Conservation (phyloP, 2,329 filamentous ascomycete species). For the Escovopsis sp. region DNA sequence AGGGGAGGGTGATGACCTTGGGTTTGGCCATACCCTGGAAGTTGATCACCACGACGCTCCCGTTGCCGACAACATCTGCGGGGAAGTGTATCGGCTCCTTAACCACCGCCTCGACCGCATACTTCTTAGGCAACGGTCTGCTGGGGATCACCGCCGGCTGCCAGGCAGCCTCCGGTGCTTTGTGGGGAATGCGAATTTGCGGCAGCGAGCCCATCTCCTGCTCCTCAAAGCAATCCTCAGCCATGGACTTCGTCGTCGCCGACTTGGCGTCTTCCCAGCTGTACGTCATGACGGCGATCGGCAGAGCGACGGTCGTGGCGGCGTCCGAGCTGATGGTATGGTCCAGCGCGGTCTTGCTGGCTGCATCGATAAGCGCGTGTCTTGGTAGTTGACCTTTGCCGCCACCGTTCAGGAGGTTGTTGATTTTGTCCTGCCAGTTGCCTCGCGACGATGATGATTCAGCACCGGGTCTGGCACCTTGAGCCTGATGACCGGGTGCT, state of each 20-base stretch:
- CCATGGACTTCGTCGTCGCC: constrained; percentile 49
- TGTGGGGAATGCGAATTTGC: constrained; percentile 49
- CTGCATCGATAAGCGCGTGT: constrained; percentile 47
- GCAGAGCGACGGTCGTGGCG: constrained; percentile 58
- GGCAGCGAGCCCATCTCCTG: constrained; percentile 69
- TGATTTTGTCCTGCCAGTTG: constrained; percentile 73
- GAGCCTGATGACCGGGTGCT: constrained; percentile 10
- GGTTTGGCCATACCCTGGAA: constrained; percentile 27
- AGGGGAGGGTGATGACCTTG: constrained; percentile 23
- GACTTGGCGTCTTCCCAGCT: constrained; percentile 26
- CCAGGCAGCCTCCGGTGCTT: constrained; percentile 48
- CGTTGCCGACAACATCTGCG: constrained; percentile 18
- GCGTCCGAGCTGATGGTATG: constrained; percentile 30
- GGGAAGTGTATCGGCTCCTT: constrained; percentile 21
- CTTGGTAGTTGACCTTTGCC: constrained; percentile 44
- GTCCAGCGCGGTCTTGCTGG: constrained; percentile 52
- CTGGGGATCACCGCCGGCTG: constrained; percentile 37
- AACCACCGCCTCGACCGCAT: constrained; percentile 25
- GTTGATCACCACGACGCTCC: constrained; percentile 22
- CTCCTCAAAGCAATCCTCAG: constrained; percentile 67
- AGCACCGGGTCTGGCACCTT: constrained; percentile 9
- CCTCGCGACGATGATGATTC: constrained; percentile 20
- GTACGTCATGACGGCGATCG: constrained; percentile 11
- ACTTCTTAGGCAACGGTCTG: constrained; percentile 38
- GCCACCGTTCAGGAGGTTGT: constrained; percentile 57